These are phyloP conservation scores for Neofusicoccum cordaticola DNA, from an alignment of 2,329 filamentous ascomycete genomes.

Conservation along the genomic window DNA sequence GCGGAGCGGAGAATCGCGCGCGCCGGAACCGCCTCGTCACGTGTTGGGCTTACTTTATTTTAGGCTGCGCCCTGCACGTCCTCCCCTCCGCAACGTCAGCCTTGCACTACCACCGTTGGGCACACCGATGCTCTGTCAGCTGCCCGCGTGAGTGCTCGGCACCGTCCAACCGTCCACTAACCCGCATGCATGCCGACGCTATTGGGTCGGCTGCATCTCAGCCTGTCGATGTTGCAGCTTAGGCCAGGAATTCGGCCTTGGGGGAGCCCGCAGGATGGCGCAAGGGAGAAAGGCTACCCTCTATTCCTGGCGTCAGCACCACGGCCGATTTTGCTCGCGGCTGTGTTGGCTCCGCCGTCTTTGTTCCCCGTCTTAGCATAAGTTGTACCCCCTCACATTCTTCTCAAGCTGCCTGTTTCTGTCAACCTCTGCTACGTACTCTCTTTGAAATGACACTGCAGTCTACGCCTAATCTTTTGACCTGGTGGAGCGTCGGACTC, in stretches of 20 bases:
- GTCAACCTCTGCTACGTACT: not conserved
- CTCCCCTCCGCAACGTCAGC: not conserved
- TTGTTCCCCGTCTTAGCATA: not conserved
- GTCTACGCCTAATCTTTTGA: not conserved
- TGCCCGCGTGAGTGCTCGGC: not conserved
- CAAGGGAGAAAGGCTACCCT: not conserved
- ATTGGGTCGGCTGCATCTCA: not conserved
- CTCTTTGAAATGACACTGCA: not conserved
- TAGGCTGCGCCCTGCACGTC: not conserved
- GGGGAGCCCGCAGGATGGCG: slow-evolving; percentile 1
- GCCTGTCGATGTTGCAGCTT: not conserved
- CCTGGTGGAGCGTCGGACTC: not conserved
- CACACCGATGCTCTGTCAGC: not conserved
- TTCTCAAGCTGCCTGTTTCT: not conserved
- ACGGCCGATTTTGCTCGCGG: not conserved
- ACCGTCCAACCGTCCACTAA: not conserved
- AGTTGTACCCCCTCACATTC: not conserved
- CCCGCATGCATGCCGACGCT: not conserved
- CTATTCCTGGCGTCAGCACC: slow-evolving; percentile 2
- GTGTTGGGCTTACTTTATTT: not conserved
- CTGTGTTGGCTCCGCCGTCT: not conserved
- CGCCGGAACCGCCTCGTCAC: not conserved
- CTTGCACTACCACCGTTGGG: not conserved
- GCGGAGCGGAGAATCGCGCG: not conserved
- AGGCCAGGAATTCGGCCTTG: slow-evolving; percentile 5